Base-by-base conservation (phyloP, 2,329 filamentous ascomycete species). In the Lecanicillium sp. region DNA sequence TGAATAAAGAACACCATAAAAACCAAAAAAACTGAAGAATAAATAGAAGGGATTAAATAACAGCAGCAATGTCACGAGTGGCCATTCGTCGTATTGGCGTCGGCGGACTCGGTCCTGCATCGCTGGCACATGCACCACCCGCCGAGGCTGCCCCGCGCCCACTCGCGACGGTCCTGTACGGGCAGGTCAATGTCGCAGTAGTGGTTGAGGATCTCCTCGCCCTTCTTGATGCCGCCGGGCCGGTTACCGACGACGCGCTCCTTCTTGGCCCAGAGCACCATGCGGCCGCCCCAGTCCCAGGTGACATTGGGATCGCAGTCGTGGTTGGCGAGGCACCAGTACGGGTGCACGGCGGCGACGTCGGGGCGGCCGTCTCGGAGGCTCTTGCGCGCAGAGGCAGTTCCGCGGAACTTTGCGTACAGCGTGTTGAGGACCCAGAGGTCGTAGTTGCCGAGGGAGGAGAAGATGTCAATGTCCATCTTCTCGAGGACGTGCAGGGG, bases 291-390 rank as follows among this genome's bases (percentile, higher is more conserved):
- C 88, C 90, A 96, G 60, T 95, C 87, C 93, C 93, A 98, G 3
- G 79, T 79, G 32, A 97, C 90, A 64, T 95, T 96, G 8, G 93
- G 93, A 62, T 95, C 83, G 67, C 93, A 98, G 63, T 90, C 89
- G 64, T 98, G 93, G 60, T 98, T 98, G 23, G 91, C 90, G 24
- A 97, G 74, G 67, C 90, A 97, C 90, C 93, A 98, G 57, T 95
- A 81, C 2, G 91, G 90, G 67, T 97, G 90, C 23, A 97, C 90
- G 23, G 91, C 91, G 23, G 88, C 89, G 4, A 95, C 86, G 59
- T 97, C 93, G 0, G 93, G 91, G 9, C 87, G 81, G 3, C 90
- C 87, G 53, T 91, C 87, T 56, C 79, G 78, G 0, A 76, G 77
- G 52, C 80, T 89, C 56, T 93, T 84, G 32, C 87, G 79, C 4